Percentiles rank a stretch among this genome's conserved stretches.
phyloP scores from a whole-genome alignment of 257 asterid genomes.

The Craterostigma plantagineum region DNA sequence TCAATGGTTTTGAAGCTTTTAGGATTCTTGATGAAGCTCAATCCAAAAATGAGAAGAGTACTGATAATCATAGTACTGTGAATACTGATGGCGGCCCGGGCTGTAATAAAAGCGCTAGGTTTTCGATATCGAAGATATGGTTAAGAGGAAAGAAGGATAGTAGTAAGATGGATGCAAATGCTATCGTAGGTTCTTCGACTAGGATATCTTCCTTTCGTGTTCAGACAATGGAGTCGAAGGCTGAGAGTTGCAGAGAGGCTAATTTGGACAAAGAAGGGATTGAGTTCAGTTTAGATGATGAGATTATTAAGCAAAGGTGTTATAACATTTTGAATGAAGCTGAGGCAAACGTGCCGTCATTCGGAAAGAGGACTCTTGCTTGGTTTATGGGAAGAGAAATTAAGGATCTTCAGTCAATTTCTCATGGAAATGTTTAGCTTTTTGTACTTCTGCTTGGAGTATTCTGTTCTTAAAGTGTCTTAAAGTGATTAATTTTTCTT shows the following conservation, averaged over 20 bases:
- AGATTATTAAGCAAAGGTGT: slow-evolving; percentile 16
- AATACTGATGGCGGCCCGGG: slow-evolving; percentile 24
- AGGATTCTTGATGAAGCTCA: slow-evolving; percentile 8
- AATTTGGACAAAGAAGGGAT: slow-evolving; percentile 21
- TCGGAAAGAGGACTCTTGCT: slow-evolving; percentile 37
- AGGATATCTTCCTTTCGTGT: slow-evolving; percentile 33
- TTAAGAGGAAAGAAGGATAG: slow-evolving; percentile 34
- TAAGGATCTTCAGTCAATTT: slow-evolving; percentile 30
- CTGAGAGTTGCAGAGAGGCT: slow-evolving; percentile 12
- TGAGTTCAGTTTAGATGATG: slow-evolving; percentile 18
- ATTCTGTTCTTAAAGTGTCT: too few species aligned
- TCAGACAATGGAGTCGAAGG: too few species aligned
- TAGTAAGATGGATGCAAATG: too few species aligned
- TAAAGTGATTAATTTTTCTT: neutral
- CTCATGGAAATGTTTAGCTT: slow-evolving; percentile 21
- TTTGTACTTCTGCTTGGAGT: neutral
- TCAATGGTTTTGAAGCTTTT: slow-evolving; percentile 43
- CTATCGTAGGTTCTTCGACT: slow-evolving; percentile 17
- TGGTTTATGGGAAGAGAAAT: slow-evolving; percentile 50
- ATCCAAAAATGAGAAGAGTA: slow-evolving; percentile 4
- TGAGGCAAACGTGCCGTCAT: slow-evolving; percentile 25
- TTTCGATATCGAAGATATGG: slow-evolving; percentile 68
- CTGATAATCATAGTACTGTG: too few species aligned
- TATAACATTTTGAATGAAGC: slow-evolving; percentile 15
- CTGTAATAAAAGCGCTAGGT: slow-evolving; percentile 36